These are phyloP conservation scores for Theobroma cacao DNA, from an alignment of 345 rosid genomes.

Conservation along the genomic window DNA sequence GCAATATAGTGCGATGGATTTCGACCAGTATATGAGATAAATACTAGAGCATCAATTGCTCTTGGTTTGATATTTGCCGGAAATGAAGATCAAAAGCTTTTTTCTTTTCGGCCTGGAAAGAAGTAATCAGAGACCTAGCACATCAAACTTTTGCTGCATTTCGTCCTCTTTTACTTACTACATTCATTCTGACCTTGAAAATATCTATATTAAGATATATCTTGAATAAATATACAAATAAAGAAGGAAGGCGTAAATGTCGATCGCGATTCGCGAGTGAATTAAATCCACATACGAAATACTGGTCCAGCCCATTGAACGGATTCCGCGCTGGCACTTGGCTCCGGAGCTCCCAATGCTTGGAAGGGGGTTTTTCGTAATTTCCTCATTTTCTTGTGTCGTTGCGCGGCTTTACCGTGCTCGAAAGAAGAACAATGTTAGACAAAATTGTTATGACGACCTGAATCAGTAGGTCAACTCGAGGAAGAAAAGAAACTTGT, in stretches of 20 bases:
- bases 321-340: background rate
- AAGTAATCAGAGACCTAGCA: too few relatives aligned
- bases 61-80: background rate
- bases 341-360: background rate
- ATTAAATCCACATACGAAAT: background rate
- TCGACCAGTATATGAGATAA: too few relatives aligned
- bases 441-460: background rate
- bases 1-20: too few relatives aligned
- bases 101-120: background rate
- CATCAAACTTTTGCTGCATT: too few relatives aligned
- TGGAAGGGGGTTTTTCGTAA: background rate
- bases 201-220: too few relatives aligned
- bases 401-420: background rate
- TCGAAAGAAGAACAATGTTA: background rate
- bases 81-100: background rate
- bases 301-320: background rate
- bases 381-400: background rate
- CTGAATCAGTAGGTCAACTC: background rate
- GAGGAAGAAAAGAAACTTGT: background rate
- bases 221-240: too few relatives aligned
- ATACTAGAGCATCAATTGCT: background rate
- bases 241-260: too few relatives aligned
- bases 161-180: too few relatives aligned
- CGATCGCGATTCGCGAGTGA: too few relatives aligned
- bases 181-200: too few relatives aligned